Evolutionary conservation across 495 filamentous ascomycete genomes (phyloP), one percentile per base, ranked within the genome.

Genomic region (Sphaerosporella brunnea): DNA sequence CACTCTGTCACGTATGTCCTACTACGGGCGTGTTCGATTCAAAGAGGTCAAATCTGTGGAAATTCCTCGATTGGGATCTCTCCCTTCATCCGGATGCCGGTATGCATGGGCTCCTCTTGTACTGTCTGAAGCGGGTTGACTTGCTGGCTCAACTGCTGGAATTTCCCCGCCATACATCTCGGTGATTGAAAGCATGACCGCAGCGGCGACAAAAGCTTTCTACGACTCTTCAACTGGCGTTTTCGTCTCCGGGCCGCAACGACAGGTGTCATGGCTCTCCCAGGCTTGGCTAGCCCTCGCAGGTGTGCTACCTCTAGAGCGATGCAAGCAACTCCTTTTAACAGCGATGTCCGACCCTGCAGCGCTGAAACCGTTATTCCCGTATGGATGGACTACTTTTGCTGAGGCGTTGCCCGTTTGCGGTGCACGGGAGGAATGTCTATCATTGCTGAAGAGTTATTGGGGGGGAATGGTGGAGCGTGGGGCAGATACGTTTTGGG

Each of bases 41-140:
- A 5, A 36, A 50, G 35, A 18, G 50, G 13, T 8, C 38, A 39
- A 21, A 19, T n/a, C 42, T 45, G 8, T 61, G 55, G 58, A 58
- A 59, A 16, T 61, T 61, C 32, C 48, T 61, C 1, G 58, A 61
- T 24, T 61, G 51, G 58, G 47, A 54, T 8, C 39, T 53, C 1
- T 46, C 32, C 1, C 55, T 61, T 1, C 55, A 61, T 18, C 48
- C 48, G 1, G 39, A 38, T 19, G 53, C 58, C 13, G 58, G 58
- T 2, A 52, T 58, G 44, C 56, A 61, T 36, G 59, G 53, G 4
- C 32, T 61, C 3, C 42, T 59, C 10, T 39, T 59, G 2, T 61
- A 47, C 35, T 55, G 53, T 15, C 48, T 53, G 24, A 61, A 59
- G 23, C 19, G 42, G 11, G 50, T 54, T 15, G 54, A 59, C 28